These are phyloP conservation scores for Sporothrix pallida DNA, from an alignment of 2,329 filamentous ascomycete genomes.

Conservation along the genomic window DNA sequence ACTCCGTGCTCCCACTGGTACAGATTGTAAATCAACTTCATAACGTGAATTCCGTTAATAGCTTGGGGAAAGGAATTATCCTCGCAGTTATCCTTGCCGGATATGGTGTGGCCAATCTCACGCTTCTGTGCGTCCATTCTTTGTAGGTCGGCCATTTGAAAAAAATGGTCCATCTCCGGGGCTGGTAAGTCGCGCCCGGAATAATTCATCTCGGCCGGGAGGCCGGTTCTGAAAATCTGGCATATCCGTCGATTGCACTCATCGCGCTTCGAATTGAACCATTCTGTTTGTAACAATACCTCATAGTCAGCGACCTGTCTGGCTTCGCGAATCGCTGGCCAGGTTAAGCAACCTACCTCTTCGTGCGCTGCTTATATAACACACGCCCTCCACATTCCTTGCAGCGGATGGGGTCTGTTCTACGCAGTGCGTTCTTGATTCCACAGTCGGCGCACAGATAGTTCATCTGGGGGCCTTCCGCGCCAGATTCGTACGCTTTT, in stretches of 20 bases:
- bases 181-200: no score
- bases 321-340: no score
- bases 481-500: conserved; percentile 45
- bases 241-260: conserved; percentile 40
- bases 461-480: conserved; percentile 60
- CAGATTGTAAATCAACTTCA: not conserved
- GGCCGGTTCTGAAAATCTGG: no score
- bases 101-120: no score
- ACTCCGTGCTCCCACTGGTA: conserved; percentile 27
- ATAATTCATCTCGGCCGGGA: no score
- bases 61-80: not conserved
- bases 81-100: no score
- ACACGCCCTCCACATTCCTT: conserved; percentile 94
- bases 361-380: conserved; percentile 96
- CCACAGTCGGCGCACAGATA: conserved; percentile 88
- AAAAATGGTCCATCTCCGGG: no score
- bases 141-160: no score
- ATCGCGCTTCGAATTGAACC: conserved; percentile 98
- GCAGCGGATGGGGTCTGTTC: conserved; percentile 82
- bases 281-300: conserved; percentile 63
- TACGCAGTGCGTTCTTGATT: conserved; percentile 73
- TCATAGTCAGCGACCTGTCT: not conserved
- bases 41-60: not conserved
- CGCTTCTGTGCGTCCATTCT: no score
- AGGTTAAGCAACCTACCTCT: conserved; percentile 65